These are phyloP conservation scores for Mrakia gelida DNA, from an alignment of 768 basidiomycete species.

Conservation along the genomic window DNA sequence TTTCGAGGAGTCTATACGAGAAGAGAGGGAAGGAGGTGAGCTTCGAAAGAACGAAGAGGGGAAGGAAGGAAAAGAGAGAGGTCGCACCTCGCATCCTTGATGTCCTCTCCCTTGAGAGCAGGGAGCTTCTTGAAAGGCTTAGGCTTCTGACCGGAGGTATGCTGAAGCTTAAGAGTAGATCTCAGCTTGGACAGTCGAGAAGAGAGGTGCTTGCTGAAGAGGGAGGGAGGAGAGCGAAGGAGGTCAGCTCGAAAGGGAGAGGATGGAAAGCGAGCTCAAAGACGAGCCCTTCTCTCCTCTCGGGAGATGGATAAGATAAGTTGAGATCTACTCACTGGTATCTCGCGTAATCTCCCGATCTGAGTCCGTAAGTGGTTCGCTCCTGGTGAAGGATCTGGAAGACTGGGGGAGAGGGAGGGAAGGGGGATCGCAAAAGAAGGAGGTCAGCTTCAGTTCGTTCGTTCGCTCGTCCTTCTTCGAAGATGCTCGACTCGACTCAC, in stretches of 20 bases:
- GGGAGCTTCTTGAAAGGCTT: constrained; percentile 84
- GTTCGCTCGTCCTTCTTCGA: not conserved
- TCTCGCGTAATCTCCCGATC: constrained; percentile 80
- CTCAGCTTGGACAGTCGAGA: constrained; percentile 71
- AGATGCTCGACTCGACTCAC: not conserved
- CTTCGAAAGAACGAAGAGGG: constrained; percentile 26
- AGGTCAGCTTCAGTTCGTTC: not conserved
- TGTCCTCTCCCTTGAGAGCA: constrained; percentile 59
- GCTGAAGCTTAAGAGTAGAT: not conserved
- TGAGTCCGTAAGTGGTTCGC: constrained; percentile 80
- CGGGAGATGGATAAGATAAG: constrained; percentile 1
- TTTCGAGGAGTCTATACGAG: constrained; percentile 52
- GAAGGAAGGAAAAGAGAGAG: not conserved
- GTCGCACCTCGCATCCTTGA: constrained; percentile 75
- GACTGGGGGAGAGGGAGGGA: constrained; percentile 50
- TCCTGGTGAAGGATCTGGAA: constrained; percentile 81
- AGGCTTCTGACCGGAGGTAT: constrained; percentile 39
- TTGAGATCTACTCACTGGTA: constrained; percentile 58
- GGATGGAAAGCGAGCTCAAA: not conserved
- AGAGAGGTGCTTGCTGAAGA: constrained; percentile 78
- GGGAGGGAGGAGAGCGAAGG: not conserved
- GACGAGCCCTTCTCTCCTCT: too few relatives aligned
- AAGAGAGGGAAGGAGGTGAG: not conserved
- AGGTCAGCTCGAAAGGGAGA: too few relatives aligned
- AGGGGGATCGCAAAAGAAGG: not conserved